Evolutionary conservation across 805 yeast species (phyloP), one percentile per base, ranked within the genome.

Genomic region (Metschnikowia bowlesiae): DNA sequence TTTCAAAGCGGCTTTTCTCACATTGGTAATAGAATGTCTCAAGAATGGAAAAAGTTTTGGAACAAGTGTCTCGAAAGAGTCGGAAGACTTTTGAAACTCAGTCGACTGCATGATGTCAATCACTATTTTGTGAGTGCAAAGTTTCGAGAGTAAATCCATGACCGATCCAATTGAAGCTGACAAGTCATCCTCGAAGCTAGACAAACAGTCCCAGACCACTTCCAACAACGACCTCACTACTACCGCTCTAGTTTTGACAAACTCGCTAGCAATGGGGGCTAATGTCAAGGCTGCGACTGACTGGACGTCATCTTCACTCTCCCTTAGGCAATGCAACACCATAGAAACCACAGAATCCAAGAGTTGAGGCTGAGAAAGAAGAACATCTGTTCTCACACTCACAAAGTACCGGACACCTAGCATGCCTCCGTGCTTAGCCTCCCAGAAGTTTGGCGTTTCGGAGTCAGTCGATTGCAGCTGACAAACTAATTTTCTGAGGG

Each of bases 391-490:
- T 59, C 96, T 78, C 3, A 92, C 89, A 52, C 96, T 85, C 9
- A 92, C 99, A 58, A 94, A 84, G 67, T 94, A 94, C 47, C 96
- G 76, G 47, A 94, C 73, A 0, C 98, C 99, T 10, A 94, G 78
- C 84, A 94, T 83, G 44, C 98, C 99, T 58, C 98, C 99, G 73
- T 94, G 99, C 52, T 94, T 87, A 2, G 97, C 98, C 64, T 95
- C 97, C 99, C 99, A 94, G 49, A 90, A 79, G 51, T 63, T 67
- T 3, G 85, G 81, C 14, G 70, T 62, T 16, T 46, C 49, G 40
- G 76, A 71, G 10, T 73, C 66, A 1, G 73, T 81, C 22, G 80
- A 65, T 48, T 58, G 64, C 49, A 33, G 48, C 64, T 92, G 97
- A 44, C 85, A 67, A 0, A 91, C 89, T 46, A 94, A 70, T 39